phyloP scores from a whole-genome alignment of 2,329 filamentous ascomycete species.

The Didymella segeticola region DNA sequence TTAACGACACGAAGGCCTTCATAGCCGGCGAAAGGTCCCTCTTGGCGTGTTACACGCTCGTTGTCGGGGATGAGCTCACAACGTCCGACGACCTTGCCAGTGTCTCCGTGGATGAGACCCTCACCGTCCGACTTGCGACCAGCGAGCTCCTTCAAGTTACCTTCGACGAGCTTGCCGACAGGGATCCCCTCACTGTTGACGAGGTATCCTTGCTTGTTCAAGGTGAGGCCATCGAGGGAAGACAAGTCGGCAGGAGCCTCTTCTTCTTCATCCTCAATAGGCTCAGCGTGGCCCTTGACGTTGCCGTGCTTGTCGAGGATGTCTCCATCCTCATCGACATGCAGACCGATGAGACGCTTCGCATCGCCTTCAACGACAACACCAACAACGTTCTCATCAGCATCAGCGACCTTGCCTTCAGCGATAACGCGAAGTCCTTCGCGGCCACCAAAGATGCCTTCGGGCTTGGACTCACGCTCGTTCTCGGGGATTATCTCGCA shows the following conservation, averaged over 20 bases:
- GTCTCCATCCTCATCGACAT: constrained; percentile 68
- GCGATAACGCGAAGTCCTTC: constrained; percentile 57
- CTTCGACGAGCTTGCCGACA: constrained; percentile 63
- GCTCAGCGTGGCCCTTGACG: constrained; percentile 66
- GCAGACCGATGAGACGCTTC: constrained; percentile 64
- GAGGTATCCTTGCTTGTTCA: constrained; percentile 66
- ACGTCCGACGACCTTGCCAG: constrained; percentile 63
- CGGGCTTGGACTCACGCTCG: constrained; percentile 62
- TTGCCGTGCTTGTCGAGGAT: constrained; percentile 68
- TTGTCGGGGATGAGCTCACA: constrained; percentile 65
- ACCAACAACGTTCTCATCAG: constrained; percentile 60
- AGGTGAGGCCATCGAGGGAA: constrained; percentile 59
- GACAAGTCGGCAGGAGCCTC: constrained; percentile 57
- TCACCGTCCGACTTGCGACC: constrained; percentile 63
- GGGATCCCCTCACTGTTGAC: constrained; percentile 61
- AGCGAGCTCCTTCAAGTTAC: constrained; percentile 62
- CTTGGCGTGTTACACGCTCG: constrained; percentile 62
- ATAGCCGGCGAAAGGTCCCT: constrained; percentile 73
- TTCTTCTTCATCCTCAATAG: constrained; percentile 56
- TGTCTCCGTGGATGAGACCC: constrained; percentile 63
- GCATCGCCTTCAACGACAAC: constrained; percentile 63
- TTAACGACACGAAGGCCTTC: constrained; percentile 70
- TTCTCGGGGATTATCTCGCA: constrained; percentile 72
- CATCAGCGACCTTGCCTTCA: constrained; percentile 57
- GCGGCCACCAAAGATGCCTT: constrained; percentile 59